Percentiles rank a stretch among this genome's conserved stretches.
phyloP scores from a whole-genome alignment of 2,329 filamentous ascomycete species.

The Trichocomaceae sp. region DNA sequence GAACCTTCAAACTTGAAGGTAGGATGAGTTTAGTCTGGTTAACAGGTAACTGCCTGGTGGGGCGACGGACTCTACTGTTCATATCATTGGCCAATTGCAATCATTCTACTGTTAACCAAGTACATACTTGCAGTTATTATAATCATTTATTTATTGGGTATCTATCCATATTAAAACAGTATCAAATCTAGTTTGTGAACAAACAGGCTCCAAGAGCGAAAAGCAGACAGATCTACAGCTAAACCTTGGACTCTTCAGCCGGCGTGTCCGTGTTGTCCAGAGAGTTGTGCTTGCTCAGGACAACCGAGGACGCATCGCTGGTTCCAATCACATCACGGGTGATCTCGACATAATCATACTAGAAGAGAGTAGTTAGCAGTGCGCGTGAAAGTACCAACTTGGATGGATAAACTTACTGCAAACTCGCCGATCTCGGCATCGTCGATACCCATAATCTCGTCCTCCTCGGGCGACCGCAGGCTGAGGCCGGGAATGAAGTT shows the following conservation, averaged over 20 bases:
- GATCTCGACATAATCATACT: conserved; percentile 86
- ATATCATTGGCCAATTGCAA: background rate
- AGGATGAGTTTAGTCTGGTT: no score
- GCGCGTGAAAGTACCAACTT: background rate
- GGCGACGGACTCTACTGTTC: background rate
- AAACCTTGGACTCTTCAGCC: conserved; percentile 16
- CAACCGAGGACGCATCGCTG: conserved; percentile 19
- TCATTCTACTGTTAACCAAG: no score
- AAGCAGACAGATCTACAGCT: background rate
- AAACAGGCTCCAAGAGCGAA: background rate
- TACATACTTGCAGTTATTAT: no score
- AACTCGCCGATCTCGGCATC: conserved; percentile 90
- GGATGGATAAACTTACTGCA: conserved; percentile 50
- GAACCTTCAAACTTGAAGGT: no score
- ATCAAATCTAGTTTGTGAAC: background rate
- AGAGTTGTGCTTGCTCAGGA: conserved; percentile 15
- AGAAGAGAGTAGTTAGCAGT: conserved; percentile 1
- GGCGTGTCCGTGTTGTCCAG: background rate
- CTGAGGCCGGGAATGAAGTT: conserved; percentile 70
- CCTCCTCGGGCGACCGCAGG: conserved; percentile 67
- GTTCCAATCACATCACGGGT: conserved; percentile 59
- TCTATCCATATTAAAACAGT: background rate
- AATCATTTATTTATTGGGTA: conserved; percentile 6
- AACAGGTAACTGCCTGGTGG: no score
- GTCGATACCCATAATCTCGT: conserved; percentile 78